Percentiles rank a stretch among this genome's conserved stretches.
Conservation (phyloP, 2,329 filamentous ascomycete genomes). For the Calonectria multiphialidica region DNA sequence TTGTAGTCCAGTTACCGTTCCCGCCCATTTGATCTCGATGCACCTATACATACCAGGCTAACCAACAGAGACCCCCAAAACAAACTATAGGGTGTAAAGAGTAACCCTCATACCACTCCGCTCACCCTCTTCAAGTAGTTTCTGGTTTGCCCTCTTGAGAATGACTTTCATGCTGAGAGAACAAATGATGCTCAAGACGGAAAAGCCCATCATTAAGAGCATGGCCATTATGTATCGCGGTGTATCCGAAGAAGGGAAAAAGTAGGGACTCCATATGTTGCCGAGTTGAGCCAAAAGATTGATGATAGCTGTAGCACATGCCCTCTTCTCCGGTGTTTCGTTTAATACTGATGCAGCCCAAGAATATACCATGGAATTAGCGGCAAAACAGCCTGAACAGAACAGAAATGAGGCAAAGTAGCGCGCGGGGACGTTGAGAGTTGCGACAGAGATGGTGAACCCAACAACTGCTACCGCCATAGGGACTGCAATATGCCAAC, state of each 20-base stretch:
- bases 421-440: conserved; percentile 31
- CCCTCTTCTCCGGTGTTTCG: conserved; percentile 50
- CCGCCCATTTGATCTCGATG: too few species aligned
- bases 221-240: conserved; percentile 10
- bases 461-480: conserved; percentile 30
- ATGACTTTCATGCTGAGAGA: background rate
- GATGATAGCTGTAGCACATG: conserved; percentile 22
- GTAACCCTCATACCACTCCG: background rate
- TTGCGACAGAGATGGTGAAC: conserved; percentile 39
- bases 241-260: conserved; percentile 31
- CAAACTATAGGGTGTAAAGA: background rate
- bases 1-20: too few species aligned
- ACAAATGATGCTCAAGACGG: background rate
- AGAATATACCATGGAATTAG: conserved; percentile 50
- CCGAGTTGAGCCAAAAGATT: conserved; percentile 35
- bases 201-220: conserved; percentile 13
- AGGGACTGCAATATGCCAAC: conserved; percentile 33
- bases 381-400: conserved; percentile 34
- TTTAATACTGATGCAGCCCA: conserved; percentile 50
- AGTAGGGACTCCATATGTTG: conserved; percentile 45
- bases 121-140: background rate
- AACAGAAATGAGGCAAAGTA: conserved; percentile 37
- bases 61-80: too few species aligned
- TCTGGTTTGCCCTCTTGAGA: background rate
- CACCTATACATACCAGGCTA: too few species aligned